Base-by-base conservation (phyloP, 2,329 filamentous ascomycete species). In the Fusarium coffeatum region DNA sequence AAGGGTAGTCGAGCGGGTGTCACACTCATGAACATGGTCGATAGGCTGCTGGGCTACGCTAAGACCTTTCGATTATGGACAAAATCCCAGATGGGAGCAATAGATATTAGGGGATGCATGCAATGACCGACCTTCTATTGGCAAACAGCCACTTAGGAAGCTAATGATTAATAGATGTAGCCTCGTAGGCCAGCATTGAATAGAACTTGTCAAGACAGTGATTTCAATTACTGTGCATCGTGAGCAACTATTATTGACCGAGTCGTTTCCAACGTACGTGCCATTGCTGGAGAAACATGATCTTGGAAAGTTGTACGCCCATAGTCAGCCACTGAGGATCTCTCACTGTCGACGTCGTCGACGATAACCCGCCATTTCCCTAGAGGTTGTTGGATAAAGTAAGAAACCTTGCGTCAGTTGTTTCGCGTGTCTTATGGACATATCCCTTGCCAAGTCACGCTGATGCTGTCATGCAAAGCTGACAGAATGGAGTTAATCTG, bases 81-180 rank as follows among this genome's bases (percentile, higher is more conserved):
- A 40, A 41, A 55, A 20, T 32, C 37, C 32, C 34, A 41, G 60
- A 51, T 16, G 51, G 40, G n/a, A 18, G 34, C 34, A 50, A 66
- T 66, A 66, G 45, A 48, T 8, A 55, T 43, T 55, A 55, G 50
- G 37, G 34, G 53, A 45, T 20, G n/a, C 48, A 68, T 50, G 48
- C 53, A 32, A 30, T 43, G 18, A 64, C 62, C 34, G 68, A 67
- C 66, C 66, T 37, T 37, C 16, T 23, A 41, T 50, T 56, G 68
- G 60, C 60, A 37, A 43, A 54, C 43, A 56, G 67, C 40, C 47
- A 61, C 55, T 55, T 53, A 64, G 47, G 22, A 67, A 59, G 53
- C 54, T 75, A 73, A 75, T 75, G 69, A 75, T 66, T 75, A 75
- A 75, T 75, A 75, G 64, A 73, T 71, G 69, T 50, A 49, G 64